Evolutionary conservation across 257 asterid species (phyloP).

Genomic region (Przewalskia tangutica): DNA sequence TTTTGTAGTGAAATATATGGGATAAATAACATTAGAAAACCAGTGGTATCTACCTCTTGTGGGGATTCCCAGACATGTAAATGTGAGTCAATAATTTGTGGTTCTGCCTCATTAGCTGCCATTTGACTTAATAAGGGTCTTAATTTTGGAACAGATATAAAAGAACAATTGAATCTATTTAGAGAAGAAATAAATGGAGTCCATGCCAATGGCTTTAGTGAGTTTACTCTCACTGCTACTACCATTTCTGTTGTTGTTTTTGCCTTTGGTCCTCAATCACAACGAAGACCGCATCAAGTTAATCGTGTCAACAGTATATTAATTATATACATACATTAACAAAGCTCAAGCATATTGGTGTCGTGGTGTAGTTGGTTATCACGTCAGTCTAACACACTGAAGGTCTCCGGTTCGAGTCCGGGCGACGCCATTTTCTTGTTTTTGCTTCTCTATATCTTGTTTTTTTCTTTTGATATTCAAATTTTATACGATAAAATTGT

Average conservation of each 20-base stretch:
- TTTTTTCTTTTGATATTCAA: no score
- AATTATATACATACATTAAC: no score
- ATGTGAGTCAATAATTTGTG: slow-evolving; percentile 64
- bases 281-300: no score
- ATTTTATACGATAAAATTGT: no score
- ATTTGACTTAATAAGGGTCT: slow-evolving; percentile 25
- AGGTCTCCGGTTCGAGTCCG: slow-evolving; percentile 84
- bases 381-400: slow-evolving; percentile 89
- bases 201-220: slow-evolving; percentile 22
- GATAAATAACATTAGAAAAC: neutral
- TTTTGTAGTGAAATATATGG: neutral
- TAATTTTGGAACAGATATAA: slow-evolving; percentile 10
- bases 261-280: neutral
- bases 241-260: neutral
- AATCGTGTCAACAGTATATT: neutral
- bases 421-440: slow-evolving; percentile 39
- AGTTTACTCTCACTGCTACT: slow-evolving; percentile 15
- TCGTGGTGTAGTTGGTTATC: slow-evolving; percentile 94
- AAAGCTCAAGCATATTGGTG: slow-evolving; percentile 1
- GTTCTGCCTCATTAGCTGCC: slow-evolving; percentile 14
- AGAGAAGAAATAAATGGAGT: slow-evolving; percentile 6
- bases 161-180: slow-evolving; percentile 2
- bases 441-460: no score
- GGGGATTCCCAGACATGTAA: slow-evolving; percentile 93
- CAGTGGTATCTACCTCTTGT: slow-evolving; percentile 26